These are phyloP conservation scores for Linderniella brevidens DNA, from an alignment of 257 asterid species.

Conservation along the genomic window DNA sequence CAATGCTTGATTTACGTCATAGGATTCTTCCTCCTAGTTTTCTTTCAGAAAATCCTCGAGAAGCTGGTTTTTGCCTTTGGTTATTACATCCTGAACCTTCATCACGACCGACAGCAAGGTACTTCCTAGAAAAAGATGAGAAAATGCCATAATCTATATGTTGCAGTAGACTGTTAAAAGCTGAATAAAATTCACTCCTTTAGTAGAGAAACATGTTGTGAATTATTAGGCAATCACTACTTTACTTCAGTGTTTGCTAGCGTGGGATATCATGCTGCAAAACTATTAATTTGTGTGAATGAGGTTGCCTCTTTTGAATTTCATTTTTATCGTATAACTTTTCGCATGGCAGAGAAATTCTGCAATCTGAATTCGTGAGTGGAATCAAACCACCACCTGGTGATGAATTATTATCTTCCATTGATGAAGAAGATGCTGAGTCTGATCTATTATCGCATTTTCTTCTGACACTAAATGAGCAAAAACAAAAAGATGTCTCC, in stretches of 20 bases:
- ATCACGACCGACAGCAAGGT: slow-evolving; percentile 72
- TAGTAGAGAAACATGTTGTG: no score
- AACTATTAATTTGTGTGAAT: no score
- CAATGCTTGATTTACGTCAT: neutral
- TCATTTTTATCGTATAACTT: no score
- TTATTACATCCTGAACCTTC: slow-evolving; percentile 89
- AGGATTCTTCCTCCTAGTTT: neutral
- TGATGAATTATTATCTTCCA: slow-evolving; percentile 32
- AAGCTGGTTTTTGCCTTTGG: slow-evolving; percentile 98
- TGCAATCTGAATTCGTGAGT: slow-evolving; percentile 51
- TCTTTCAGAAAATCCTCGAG: slow-evolving; percentile 46
- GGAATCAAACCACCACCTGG: slow-evolving; percentile 35
- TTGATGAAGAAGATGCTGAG: slow-evolving; percentile 47
- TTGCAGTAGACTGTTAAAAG: no score
- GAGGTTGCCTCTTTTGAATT: no score
- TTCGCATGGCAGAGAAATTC: slow-evolving; percentile 45
- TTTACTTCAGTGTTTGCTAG: no score
- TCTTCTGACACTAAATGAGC: slow-evolving; percentile 41
- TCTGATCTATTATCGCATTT: slow-evolving; percentile 55
- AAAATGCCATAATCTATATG: no score
- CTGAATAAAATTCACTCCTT: no score
- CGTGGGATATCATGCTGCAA: no score
- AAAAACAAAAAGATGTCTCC: slow-evolving; percentile 52
- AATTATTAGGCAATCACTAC: no score
- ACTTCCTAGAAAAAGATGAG: neutral